Conservation (phyloP, 2,329 filamentous ascomycete genomes). For the Ciborinia camelliae region DNA sequence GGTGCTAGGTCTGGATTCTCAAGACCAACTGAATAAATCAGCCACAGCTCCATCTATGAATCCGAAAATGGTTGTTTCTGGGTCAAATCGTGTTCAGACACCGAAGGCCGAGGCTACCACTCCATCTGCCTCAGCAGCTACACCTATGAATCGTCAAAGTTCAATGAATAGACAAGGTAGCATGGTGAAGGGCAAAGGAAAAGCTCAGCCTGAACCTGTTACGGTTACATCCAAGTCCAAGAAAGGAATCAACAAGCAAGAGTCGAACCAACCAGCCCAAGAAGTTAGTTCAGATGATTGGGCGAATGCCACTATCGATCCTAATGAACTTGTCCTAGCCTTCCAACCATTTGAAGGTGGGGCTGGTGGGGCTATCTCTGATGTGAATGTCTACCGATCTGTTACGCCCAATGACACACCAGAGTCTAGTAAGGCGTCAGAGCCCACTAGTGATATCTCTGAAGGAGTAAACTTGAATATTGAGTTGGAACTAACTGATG, state of each 20-base stretch:
- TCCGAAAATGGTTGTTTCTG: slow-evolving; percentile 32
- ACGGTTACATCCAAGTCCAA: slow-evolving; percentile 29
- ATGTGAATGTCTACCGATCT: slow-evolving; percentile 52
- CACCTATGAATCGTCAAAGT: slow-evolving; percentile 48
- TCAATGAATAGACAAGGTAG: slow-evolving; percentile 52
- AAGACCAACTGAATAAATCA: slow-evolving; percentile 41
- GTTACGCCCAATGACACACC: slow-evolving; percentile 62
- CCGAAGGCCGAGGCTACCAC: slow-evolving; percentile 40
- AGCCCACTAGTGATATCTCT: slow-evolving; percentile 60
- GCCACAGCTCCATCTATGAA: slow-evolving; percentile 36
- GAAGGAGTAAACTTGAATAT: slow-evolving; percentile 54
- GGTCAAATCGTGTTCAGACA: slow-evolving; percentile 42
- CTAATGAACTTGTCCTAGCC: slow-evolving; percentile 47
- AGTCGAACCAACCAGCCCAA: slow-evolving; percentile 32
- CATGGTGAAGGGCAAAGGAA: slow-evolving; percentile 23
- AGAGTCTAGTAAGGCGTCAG: slow-evolving; percentile 60
- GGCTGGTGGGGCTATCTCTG: slow-evolving; percentile 49
- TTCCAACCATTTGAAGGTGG: slow-evolving; percentile 43
- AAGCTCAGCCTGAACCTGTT: slow-evolving; percentile 23
- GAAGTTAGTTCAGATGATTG: slow-evolving; percentile 34
- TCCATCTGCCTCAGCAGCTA: slow-evolving; percentile 38
- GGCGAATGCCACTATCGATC: slow-evolving; percentile 51
- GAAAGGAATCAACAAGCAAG: slow-evolving; percentile 31
- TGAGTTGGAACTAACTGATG: slow-evolving; percentile 41
- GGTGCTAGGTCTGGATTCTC: slow-evolving; percentile 50